These are phyloP conservation scores for Williopsis jadinii DNA, from an alignment of 1,139 yeast genomes.

Conservation along the genomic window DNA sequence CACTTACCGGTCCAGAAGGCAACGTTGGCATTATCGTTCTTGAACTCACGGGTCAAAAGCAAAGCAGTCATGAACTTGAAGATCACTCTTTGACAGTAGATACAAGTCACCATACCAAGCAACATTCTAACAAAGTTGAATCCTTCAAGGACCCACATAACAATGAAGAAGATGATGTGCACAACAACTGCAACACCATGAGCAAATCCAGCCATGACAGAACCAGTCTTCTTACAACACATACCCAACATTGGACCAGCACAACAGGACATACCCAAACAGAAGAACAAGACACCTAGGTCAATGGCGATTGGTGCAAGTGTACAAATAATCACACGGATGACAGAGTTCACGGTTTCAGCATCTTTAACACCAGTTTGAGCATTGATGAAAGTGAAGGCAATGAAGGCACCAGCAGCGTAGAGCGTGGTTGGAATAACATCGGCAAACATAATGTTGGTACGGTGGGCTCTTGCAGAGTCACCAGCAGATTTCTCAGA, in stretches of 20 bases:
- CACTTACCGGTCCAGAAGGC: constrained; percentile 99
- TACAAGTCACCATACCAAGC: constrained; percentile 78
- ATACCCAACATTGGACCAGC: constrained; percentile 92
- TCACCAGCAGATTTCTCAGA: constrained; percentile 96
- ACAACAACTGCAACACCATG: constrained; percentile 90
- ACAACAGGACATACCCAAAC: constrained; percentile 85
- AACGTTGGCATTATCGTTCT: constrained; percentile 92
- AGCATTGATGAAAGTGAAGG: constrained; percentile 90
- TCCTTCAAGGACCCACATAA: constrained; percentile 96
- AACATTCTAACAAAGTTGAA: constrained; percentile 84
- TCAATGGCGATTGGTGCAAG: constrained; percentile 89
- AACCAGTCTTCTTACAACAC: constrained; percentile 97
- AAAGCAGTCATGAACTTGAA: constrained; percentile 79
- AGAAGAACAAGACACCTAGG: constrained; percentile 73
- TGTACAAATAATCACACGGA: constrained; percentile 83
- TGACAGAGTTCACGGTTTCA: constrained; percentile 63
- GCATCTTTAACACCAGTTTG: constrained; percentile 84
- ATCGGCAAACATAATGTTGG: constrained; percentile 82
- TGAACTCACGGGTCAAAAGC: constrained; percentile 91
- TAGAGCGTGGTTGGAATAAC: constrained; percentile 75
- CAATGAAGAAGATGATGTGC: constrained; percentile 80
- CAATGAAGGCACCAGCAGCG: constrained; percentile 88
- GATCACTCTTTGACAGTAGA: constrained; percentile 81
- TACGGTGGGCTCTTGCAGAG: constrained; percentile 87
- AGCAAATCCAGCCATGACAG: constrained; percentile 94